Percentiles rank a stretch among this genome's conserved stretches.
phyloP scores from a whole-genome alignment of 805 yeast genomes.

The Naumovozyma baii region DNA sequence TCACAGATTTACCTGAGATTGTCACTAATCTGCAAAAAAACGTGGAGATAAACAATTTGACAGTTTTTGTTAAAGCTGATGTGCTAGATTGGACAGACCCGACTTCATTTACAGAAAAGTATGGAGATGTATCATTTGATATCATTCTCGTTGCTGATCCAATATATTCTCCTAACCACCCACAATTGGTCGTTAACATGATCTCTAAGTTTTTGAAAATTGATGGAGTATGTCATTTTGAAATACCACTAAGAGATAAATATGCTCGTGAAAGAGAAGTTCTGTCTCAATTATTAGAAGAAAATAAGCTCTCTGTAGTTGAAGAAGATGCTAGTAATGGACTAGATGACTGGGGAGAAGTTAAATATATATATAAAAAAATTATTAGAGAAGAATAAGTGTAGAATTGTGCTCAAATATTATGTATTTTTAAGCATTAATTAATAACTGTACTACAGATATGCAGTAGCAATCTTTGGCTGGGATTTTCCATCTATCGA shows the following conservation, averaged over 20 bases:
- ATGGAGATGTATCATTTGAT: slow-evolving; percentile 34
- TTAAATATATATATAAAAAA: slow-evolving; percentile 40
- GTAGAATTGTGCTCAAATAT: no score
- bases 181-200: slow-evolving; percentile 58
- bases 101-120: slow-evolving; percentile 24
- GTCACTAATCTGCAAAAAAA: slow-evolving; percentile 58
- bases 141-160: slow-evolving; percentile 79
- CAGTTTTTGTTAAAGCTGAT: slow-evolving; percentile 30
- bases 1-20: slow-evolving; percentile 79
- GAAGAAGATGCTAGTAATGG: slow-evolving; percentile 48
- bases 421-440: no score
- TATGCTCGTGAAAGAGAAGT: slow-evolving; percentile 55
- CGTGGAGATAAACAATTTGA: slow-evolving; percentile 40
- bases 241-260: slow-evolving; percentile 63
- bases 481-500: not conserved
- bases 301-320: slow-evolving; percentile 22
- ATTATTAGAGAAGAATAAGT: slow-evolving; percentile 12
- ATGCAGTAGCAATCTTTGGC: slow-evolving; percentile 9
- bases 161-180: slow-evolving; percentile 75
- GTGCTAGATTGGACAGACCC: slow-evolving; percentile 78
- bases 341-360: slow-evolving; percentile 76
- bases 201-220: slow-evolving; percentile 42
- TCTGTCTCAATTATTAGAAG: slow-evolving; percentile 48
- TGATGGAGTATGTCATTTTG: slow-evolving; percentile 42
- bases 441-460: slow-evolving; percentile 1